phyloP scores from a whole-genome alignment of 2,329 filamentous ascomycete genomes.

The Colletotrichum aenigma region DNA sequence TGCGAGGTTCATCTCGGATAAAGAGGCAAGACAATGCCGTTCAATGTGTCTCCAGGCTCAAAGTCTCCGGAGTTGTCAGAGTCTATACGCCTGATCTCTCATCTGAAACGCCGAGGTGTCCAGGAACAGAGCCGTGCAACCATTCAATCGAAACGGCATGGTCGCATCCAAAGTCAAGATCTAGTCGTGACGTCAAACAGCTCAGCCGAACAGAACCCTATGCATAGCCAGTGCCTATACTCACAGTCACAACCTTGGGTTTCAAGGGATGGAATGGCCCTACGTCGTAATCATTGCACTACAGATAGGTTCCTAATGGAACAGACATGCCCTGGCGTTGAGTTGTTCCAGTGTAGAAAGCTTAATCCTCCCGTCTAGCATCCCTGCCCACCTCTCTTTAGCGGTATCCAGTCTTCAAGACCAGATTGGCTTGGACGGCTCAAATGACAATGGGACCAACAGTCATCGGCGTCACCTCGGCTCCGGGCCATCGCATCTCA shows the following conservation, averaged over 20 bases:
- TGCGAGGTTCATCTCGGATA: background rate
- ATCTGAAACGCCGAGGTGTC: background rate
- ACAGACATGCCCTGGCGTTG: background rate
- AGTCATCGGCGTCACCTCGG: background rate
- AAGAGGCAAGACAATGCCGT: background rate
- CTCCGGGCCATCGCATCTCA: background rate
- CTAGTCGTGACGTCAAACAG: background rate
- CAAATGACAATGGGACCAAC: background rate
- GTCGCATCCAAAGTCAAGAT: background rate
- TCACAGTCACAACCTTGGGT: background rate
- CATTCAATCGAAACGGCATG: background rate
- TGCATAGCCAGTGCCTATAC: background rate
- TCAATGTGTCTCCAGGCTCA: background rate
- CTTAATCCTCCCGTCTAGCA: background rate
- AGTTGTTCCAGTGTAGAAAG: background rate
- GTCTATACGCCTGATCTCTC: background rate
- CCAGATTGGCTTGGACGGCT: background rate
- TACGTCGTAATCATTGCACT: background rate
- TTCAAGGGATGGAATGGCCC: background rate
- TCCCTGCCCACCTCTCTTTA: background rate
- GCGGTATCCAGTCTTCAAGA: background rate
- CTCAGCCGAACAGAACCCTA: background rate
- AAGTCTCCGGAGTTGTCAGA: background rate
- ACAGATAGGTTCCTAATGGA: background rate
- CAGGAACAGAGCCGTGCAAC: background rate